Base-by-base conservation (phyloP, 1,139 yeast species). In the Suhomyces wounanorum region DNA sequence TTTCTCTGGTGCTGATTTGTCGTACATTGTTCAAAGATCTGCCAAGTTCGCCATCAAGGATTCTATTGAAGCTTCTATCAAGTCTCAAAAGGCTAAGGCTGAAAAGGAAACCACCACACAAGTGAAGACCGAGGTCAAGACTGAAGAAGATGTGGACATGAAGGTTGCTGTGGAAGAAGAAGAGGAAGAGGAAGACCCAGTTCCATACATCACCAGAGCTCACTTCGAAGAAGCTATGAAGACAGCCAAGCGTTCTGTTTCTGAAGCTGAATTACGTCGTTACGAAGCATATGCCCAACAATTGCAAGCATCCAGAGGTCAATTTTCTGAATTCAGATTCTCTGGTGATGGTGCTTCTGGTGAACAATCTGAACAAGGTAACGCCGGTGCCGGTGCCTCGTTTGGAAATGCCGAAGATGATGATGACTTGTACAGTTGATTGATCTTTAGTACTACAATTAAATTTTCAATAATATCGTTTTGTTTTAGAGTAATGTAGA, bases 141-240 rank as follows among this genome's bases (percentile, higher is more conserved):
- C 74, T 50, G 80, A 75, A 48, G 87, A 73, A 54, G 94, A 86
- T 62, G 86, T 83, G 52, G 90, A 85, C 60, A 84, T 84, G 87
- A 64, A 64, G 64, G 52, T 59, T 6, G 81, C 72, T 53, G 79
- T 73, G 49, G 59, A 54, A 31, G 67, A 60, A 37, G 78, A 64
- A 44, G 81, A 68, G 47, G 87, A 82, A 57, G 88, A 79, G 60
- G 89, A 82, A 63, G 98, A 94, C 67, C 94, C 96, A 40, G 99
- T 95, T 62, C 99, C 99, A 63, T 95, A 73, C 72, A 94, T 95
- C 65, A 89, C 97, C 39, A 87, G 89, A 66, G 87, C 87, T 48
- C 97, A 91, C 70, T 90, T 95, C 65, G 97, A 95, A 73, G 99
- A 94, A 77, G 99, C 99, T 47, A 95, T 95, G 99, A 91, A 92